Percentiles rank a stretch among this genome's conserved stretches.
Evolutionary conservation across 176 grass and related monocot genomes (phyloP).

Genomic region (Chrysopogon serrulatus): DNA sequence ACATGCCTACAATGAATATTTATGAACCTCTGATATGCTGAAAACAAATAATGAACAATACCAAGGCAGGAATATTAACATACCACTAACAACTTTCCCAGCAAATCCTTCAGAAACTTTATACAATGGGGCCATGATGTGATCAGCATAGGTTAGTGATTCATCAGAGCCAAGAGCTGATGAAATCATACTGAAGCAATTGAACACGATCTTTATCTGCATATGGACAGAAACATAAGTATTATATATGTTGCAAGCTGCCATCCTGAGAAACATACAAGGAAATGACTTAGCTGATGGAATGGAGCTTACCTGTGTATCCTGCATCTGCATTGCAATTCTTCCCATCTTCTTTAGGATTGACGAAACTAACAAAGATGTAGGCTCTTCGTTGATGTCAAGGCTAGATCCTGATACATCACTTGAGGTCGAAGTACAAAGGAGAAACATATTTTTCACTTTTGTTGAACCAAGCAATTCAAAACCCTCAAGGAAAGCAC

Average conservation of each 20-base stretch:
- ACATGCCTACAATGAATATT: background rate
- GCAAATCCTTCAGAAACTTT: slow-evolving; percentile 97
- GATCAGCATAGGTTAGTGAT: slow-evolving; percentile 54
- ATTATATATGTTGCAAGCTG: background rate
- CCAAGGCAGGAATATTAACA: background rate
- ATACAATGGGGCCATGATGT: slow-evolving; percentile 72
- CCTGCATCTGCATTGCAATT: slow-evolving; percentile 73
- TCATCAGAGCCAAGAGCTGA: slow-evolving; percentile 59
- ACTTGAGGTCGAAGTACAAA: slow-evolving; percentile 38
- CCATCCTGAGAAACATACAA: background rate
- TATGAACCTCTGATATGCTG: background rate
- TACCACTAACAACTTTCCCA: slow-evolving; percentile 84
- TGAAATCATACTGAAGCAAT: slow-evolving; percentile 72
- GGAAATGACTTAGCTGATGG: background rate
- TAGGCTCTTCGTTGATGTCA: slow-evolving; percentile 36
- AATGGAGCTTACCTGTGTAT: slow-evolving; percentile 57
- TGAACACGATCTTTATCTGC: slow-evolving; percentile 81
- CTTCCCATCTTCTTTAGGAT: slow-evolving; percentile 90
- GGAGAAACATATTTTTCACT: slow-evolving; percentile 61
- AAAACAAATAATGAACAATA: background rate
- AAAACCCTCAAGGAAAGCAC: slow-evolving; percentile 66
- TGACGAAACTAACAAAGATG: slow-evolving; percentile 65
- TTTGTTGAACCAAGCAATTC: slow-evolving; percentile 78
- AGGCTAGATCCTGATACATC: slow-evolving; percentile 27
- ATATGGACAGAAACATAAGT: background rate